Evolutionary conservation across 2,329 filamentous ascomycete species (phyloP).

Genomic region (Beauveria sp.): DNA sequence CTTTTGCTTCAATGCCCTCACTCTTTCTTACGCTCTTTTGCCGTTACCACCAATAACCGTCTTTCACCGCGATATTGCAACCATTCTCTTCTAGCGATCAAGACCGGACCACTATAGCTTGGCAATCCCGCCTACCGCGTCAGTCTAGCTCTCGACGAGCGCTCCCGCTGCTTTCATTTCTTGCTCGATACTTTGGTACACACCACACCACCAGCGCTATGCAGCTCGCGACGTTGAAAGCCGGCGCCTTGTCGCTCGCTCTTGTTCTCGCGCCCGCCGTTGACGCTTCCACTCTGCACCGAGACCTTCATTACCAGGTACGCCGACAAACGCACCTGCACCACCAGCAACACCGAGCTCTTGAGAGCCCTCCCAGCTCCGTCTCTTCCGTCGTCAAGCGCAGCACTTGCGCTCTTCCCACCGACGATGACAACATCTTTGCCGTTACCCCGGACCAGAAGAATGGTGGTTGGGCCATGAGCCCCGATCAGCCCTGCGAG

Average conservation of each 20-base stretch:
- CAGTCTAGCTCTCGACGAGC: not conserved
- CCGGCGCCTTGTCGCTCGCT: not conserved
- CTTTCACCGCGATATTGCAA: not conserved
- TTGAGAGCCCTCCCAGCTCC: slow-evolving; percentile 14
- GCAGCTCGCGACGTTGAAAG: slow-evolving; percentile 8
- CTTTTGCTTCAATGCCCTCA: not conserved
- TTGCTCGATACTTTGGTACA: not conserved
- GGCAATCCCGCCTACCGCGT: not conserved
- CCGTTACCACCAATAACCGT: not conserved
- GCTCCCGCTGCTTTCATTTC: too few relatives aligned
- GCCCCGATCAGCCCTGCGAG: slow-evolving; percentile 62
- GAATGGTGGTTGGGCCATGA: slow-evolving; percentile 76
- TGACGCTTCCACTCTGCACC: not conserved
- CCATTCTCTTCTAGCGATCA: not conserved
- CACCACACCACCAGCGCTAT: not conserved
- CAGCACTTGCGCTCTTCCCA: slow-evolving; percentile 56
- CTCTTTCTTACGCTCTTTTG: not conserved
- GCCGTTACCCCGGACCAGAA: slow-evolving; percentile 52
- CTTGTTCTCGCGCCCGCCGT: slow-evolving; percentile 7
- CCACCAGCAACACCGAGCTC: slow-evolving; percentile 17
- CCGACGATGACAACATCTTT: slow-evolving; percentile 55
- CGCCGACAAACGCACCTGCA: slow-evolving; percentile 28
- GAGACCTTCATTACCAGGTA: slow-evolving; percentile 24
- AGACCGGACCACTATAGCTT: not conserved
- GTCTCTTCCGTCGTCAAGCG: slow-evolving; percentile 40